Percentiles rank a stretch among this genome's conserved stretches.
phyloP scores from a whole-genome alignment of 768 basidiomycete species.

The Hydnomerulius pinastri region DNA sequence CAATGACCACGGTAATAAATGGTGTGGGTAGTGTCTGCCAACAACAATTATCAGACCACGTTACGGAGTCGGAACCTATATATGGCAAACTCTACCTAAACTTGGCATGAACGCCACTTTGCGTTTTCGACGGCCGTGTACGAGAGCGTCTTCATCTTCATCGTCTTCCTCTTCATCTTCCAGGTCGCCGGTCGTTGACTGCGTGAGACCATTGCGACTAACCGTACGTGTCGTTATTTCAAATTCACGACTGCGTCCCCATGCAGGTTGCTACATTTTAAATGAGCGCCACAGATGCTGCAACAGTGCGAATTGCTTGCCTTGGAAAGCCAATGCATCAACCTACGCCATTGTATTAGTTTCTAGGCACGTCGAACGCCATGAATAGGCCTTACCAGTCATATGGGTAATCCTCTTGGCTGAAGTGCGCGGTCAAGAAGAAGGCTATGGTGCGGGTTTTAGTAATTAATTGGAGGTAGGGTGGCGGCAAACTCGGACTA shows the following conservation, averaged over 20 bases:
- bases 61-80: constrained; percentile 12
- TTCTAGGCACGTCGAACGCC: background rate
- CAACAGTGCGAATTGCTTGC: constrained; percentile 35
- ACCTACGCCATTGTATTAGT: constrained; percentile 43
- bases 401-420: constrained; percentile 84
- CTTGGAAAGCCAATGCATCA: constrained; percentile 90
- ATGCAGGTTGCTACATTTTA: constrained; percentile 75
- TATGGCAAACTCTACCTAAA: constrained; percentile 52
- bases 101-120: constrained; percentile 88
- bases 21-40: constrained; percentile 79
- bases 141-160: constrained; percentile 54
- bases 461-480: constrained; percentile 5
- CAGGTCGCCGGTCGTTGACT: constrained; percentile 72
- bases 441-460: constrained; percentile 53
- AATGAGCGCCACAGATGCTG: constrained; percentile 16
- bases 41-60: constrained; percentile 14
- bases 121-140: constrained; percentile 72
- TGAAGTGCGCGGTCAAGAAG: constrained; percentile 88
- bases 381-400: constrained; percentile 58
- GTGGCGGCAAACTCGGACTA: background rate
- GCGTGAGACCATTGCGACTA: constrained; percentile 62
- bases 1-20: constrained; percentile 90
- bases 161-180: constrained; percentile 78
- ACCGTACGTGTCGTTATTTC: constrained; percentile 83
- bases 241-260: constrained; percentile 86